A percentile compares a stretch with the other conserved stretches of the same genome.
Evolutionary conservation across 2,329 filamentous ascomycete genomes (phyloP).

Genomic region (Aschersonia sp.): DNA sequence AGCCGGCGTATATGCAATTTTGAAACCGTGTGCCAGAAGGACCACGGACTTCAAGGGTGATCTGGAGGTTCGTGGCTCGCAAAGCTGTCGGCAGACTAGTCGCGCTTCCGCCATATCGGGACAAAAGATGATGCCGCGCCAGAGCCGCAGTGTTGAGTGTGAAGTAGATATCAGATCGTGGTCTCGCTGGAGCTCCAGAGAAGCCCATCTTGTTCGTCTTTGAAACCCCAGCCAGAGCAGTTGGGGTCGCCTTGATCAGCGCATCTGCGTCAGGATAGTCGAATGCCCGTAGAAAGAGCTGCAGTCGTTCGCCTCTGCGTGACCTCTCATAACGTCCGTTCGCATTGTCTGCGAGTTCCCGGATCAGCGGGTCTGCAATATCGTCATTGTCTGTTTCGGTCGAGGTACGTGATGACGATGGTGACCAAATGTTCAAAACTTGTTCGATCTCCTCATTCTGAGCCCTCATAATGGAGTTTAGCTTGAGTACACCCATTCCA

Average conservation of each 20-base stretch:
- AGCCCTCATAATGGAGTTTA: slow-evolving; percentile 57
- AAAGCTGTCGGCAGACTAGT: slow-evolving; percentile 49
- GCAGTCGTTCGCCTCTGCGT: slow-evolving; percentile 57
- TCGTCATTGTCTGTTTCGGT: slow-evolving; percentile 45
- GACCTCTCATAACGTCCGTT: slow-evolving; percentile 65
- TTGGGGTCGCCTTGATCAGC: slow-evolving; percentile 77
- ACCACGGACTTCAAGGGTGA: slow-evolving; percentile 79
- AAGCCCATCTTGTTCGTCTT: slow-evolving; percentile 87
- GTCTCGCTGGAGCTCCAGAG: slow-evolving; percentile 75
- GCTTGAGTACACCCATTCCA: slow-evolving; percentile 62
- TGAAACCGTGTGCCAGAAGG: slow-evolving; percentile 70
- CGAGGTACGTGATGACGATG: slow-evolving; percentile 32
- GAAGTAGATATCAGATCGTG: slow-evolving; percentile 88
- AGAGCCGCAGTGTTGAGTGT: slow-evolving; percentile 71
- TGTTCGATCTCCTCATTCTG: slow-evolving; percentile 61
- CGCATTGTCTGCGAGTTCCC: slow-evolving; percentile 57
- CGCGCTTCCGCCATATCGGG: slow-evolving; percentile 57
- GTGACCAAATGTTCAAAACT: slow-evolving; percentile 63
- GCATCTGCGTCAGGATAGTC: slow-evolving; percentile 61
- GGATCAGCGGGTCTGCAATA: slow-evolving; percentile 61
- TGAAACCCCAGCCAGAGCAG: slow-evolving; percentile 64
- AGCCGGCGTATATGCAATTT: slow-evolving; percentile 74
- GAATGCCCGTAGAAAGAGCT: slow-evolving; percentile 69
- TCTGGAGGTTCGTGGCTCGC: slow-evolving; percentile 62
- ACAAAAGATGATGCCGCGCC: slow-evolving; percentile 58